Conservation (phyloP, 208 protist species). For the Leishmania major region DNA sequence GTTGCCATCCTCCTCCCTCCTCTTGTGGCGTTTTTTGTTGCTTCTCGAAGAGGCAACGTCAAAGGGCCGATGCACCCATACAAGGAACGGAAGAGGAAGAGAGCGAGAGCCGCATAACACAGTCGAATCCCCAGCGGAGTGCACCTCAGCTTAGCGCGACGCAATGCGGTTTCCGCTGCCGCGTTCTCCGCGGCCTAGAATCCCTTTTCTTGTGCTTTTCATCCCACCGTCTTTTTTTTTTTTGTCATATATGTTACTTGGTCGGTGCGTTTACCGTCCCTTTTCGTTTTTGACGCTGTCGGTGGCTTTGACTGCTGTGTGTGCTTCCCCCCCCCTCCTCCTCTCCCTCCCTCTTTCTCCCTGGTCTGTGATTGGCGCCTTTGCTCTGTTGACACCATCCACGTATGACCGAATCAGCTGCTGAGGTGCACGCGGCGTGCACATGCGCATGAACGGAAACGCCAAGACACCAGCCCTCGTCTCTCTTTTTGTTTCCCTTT, state of each 20-base stretch:
- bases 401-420: background rate
- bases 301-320: background rate
- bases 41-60: background rate
- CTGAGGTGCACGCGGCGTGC: background rate
- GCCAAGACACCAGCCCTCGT: background rate
- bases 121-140: background rate
- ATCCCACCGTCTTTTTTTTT: constrained; percentile 15
- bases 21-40: background rate
- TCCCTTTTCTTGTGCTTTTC: background rate
- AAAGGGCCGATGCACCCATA: background rate
- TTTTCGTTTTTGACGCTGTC: constrained; percentile 10
- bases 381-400: background rate
- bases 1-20: background rate
- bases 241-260: background rate
- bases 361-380: background rate
- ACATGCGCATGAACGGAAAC: background rate
- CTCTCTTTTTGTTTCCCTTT: constrained; percentile 5
- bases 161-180: background rate
- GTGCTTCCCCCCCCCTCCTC: background rate
- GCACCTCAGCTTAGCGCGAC: background rate
- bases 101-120: background rate
- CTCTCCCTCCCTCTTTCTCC: background rate
- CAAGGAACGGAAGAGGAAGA: background rate
- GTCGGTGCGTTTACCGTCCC: background rate
- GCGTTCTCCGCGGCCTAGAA: background rate